Evolutionary conservation across 495 filamentous ascomycete species (phyloP).

Genomic region (Collariella sp.): DNA sequence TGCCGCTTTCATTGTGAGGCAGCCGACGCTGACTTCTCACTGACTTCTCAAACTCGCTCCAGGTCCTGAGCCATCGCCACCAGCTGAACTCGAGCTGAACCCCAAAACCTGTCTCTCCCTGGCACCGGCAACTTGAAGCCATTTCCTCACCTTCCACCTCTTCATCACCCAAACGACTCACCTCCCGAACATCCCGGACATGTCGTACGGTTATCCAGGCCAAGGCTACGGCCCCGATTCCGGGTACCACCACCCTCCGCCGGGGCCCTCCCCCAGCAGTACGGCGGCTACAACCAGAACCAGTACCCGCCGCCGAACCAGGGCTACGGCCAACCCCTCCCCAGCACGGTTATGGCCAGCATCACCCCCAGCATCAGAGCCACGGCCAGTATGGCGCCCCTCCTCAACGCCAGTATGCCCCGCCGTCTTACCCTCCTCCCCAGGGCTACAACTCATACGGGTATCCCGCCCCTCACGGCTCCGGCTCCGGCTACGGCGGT

Average conservation of each 20-base stretch:
- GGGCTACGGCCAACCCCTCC: constrained; percentile 25
- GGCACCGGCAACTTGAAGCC: not conserved
- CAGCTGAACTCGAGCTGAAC: no score
- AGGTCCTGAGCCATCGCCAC: not conserved
- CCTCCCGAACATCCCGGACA: not conserved
- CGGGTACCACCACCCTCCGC: constrained; percentile 1
- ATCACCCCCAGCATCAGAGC: constrained; percentile 23
- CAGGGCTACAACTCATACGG: constrained; percentile 26
- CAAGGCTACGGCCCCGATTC: constrained; percentile 24
- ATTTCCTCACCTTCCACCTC: not conserved
- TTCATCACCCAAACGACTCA: not conserved
- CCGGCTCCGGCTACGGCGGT: constrained; percentile 9
- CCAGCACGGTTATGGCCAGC: constrained; percentile 12
- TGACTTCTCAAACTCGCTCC: no score
- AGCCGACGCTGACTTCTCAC: constrained; percentile 4
- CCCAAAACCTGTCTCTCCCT: not conserved
- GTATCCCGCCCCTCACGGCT: constrained; percentile 23
- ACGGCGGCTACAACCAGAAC: constrained; percentile 14
- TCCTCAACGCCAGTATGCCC: constrained; percentile 22
- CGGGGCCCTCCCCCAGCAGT: constrained; percentile 9
- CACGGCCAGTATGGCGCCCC: constrained; percentile 15
- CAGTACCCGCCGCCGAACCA: constrained; percentile 15
- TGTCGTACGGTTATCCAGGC: constrained; percentile 29
- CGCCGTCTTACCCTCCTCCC: constrained; percentile 27
- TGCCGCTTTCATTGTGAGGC: no score